Evolutionary conservation across 371 early-diverging fungal species (phyloP).

Genomic region (Batkoa obscura): DNA sequence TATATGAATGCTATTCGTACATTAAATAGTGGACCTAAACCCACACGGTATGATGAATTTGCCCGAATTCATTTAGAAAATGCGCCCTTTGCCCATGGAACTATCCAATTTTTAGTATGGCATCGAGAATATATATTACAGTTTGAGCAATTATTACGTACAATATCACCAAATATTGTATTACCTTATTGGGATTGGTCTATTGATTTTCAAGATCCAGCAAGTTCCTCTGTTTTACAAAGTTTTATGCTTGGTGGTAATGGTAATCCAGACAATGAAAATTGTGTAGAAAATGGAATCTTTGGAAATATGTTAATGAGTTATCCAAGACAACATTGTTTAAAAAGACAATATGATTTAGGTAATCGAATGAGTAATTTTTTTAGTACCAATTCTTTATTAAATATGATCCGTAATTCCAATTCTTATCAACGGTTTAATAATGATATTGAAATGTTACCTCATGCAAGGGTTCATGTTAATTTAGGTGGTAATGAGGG

Average conservation of each 20-base stretch:
- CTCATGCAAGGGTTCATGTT: constrained; percentile 25
- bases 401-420: not conserved
- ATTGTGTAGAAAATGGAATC: not conserved
- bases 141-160: not conserved
- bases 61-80: not conserved
- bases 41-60: constrained; percentile 2
- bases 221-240: not conserved
- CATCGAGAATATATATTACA: not conserved
- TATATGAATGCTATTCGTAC: not conserved
- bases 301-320: not conserved
- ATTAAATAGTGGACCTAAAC: not conserved
- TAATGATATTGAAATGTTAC: constrained; percentile 14
- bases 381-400: not conserved
- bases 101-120: not conserved
- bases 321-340: constrained; percentile 9
- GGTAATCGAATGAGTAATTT: not conserved
- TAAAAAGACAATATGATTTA: constrained; percentile 10
- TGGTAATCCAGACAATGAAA: not conserved
- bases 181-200: constrained; percentile 4
- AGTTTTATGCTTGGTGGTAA: not conserved
- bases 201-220: constrained; percentile 1
- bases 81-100: not conserved
- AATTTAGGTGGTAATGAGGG: constrained; percentile 20
- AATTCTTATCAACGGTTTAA: constrained; percentile 16
- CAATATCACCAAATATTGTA: not conserved